Conservation (phyloP, 805 yeast species). For the Yarrowia sp. region DNA sequence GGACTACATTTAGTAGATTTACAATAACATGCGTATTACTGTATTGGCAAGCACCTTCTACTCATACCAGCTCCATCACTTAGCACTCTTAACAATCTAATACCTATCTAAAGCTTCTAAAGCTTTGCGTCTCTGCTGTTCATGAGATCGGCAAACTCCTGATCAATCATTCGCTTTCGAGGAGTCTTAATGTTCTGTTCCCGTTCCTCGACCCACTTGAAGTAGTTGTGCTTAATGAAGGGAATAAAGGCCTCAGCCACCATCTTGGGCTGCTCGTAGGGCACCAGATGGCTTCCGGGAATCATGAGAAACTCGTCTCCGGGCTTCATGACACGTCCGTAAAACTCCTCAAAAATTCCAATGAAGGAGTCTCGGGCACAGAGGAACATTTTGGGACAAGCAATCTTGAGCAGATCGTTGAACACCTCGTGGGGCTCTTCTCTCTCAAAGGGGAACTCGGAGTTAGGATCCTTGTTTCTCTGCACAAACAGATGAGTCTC, state of each 20-base stretch:
- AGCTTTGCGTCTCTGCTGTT: neutral
- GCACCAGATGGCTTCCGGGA: neutral
- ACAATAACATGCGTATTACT: no score
- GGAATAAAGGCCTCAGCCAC: neutral
- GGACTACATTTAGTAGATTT: no score
- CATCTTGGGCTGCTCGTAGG: slow-evolving; percentile 17
- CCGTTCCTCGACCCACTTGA: neutral
- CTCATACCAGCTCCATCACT: no score
- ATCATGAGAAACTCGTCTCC: slow-evolving; percentile 4
- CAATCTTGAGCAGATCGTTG: neutral
- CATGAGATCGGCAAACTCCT: neutral
- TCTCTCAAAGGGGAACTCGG: slow-evolving; percentile 4
- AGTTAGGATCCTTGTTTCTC: neutral
- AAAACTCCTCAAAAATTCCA: neutral
- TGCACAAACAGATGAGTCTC: slow-evolving; percentile 27
- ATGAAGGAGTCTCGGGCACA: neutral
- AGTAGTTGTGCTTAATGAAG: neutral
- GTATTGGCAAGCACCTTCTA: no score
- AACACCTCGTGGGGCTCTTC: slow-evolving; percentile 19
- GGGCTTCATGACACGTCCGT: neutral
- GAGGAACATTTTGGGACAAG: neutral
- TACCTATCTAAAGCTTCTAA: neutral
- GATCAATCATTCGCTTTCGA: neutral
- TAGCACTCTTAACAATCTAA: no score
- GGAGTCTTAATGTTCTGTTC: slow-evolving; percentile 1